phyloP scores from a whole-genome alignment of 345 rosid genomes.

The Pistacia atlantica region DNA sequence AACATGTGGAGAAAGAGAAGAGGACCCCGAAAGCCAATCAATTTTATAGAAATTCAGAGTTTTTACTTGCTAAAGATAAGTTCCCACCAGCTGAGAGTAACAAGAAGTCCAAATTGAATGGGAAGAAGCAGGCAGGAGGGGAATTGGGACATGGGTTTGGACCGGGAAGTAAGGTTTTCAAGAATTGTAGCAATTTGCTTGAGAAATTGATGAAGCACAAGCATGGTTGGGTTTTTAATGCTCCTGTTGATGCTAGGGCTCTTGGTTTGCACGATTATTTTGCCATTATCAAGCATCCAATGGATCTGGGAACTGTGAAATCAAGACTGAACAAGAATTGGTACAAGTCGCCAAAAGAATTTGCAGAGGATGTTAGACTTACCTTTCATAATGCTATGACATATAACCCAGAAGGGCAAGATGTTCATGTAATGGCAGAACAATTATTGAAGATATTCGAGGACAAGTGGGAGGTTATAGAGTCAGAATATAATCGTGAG shows the following conservation, averaged over 20 bases:
- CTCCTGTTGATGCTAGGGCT: constrained; percentile 81
- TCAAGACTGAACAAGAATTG: constrained; percentile 63
- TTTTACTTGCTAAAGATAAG: constrained; percentile 95
- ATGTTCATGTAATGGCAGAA: constrained; percentile 92
- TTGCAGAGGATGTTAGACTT: constrained; percentile 98
- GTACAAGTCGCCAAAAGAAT: constrained; percentile 90
- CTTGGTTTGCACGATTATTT: constrained; percentile 89
- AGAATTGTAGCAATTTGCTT: constrained; percentile 75
- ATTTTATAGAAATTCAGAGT: constrained; percentile 89
- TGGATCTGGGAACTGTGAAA: constrained; percentile 97
- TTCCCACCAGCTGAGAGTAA: constrained; percentile 95
- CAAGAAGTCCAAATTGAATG: constrained; percentile 81
- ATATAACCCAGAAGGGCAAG: constrained; percentile 96
- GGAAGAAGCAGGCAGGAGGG: constrained; percentile 72
- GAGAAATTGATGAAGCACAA: constrained; percentile 93
- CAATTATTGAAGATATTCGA: constrained; percentile 71
- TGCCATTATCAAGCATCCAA: constrained; percentile 79
- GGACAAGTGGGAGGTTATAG: constrained; percentile 82
- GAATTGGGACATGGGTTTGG: constrained; percentile 62
- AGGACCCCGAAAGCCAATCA: constrained; percentile 98
- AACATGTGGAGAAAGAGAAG: constrained; percentile 88
- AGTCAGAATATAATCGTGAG: constrained; percentile 77
- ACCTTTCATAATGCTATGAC: constrained; percentile 94
- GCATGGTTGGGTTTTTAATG: constrained; percentile 95
- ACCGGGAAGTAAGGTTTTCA: constrained; percentile 56